phyloP scores from a whole-genome alignment of 1,284 basidiomycete species.

The Schizophyllum amplum region DNA sequence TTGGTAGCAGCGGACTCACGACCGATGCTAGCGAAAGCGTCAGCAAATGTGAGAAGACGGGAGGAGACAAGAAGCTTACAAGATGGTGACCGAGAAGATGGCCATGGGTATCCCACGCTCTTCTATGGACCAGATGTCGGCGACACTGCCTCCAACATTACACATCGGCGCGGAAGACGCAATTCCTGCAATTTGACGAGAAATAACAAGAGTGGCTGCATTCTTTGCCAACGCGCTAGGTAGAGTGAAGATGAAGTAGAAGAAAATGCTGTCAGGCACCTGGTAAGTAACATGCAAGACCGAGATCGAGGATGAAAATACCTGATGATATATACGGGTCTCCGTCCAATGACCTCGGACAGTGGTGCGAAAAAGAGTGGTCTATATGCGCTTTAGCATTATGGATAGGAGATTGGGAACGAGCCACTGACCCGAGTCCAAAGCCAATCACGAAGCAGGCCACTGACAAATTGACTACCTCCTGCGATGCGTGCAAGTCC shows the following conservation, averaged over 20 bases:
- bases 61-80: constrained; percentile 24
- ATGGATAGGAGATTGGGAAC: not conserved
- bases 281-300: not conserved
- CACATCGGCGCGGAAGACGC: constrained; percentile 39
- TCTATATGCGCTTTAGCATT: constrained; percentile 9
- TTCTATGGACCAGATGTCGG: constrained; percentile 50
- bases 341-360: constrained; percentile 37
- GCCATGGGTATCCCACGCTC: constrained; percentile 57
- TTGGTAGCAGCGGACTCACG: not conserved
- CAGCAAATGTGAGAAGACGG: not conserved
- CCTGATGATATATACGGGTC: constrained; percentile 42
- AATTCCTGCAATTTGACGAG: constrained; percentile 54
- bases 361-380: constrained; percentile 30
- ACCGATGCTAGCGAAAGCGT: not conserved
- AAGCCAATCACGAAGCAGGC: constrained; percentile 33
- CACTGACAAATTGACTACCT: constrained; percentile 28
- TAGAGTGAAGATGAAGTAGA: constrained; percentile 55
- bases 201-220: constrained; percentile 49
- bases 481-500: constrained; percentile 23
- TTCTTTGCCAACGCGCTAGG: constrained; percentile 56
- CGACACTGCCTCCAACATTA: constrained; percentile 35
- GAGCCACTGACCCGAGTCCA: constrained; percentile 23
- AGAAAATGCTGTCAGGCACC: constrained; percentile 29
- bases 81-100: constrained; percentile 53
- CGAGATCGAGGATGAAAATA: not conserved